Evolutionary conservation across 2,329 filamentous ascomycete species (phyloP).

Genomic region (Trichoderma sp.): DNA sequence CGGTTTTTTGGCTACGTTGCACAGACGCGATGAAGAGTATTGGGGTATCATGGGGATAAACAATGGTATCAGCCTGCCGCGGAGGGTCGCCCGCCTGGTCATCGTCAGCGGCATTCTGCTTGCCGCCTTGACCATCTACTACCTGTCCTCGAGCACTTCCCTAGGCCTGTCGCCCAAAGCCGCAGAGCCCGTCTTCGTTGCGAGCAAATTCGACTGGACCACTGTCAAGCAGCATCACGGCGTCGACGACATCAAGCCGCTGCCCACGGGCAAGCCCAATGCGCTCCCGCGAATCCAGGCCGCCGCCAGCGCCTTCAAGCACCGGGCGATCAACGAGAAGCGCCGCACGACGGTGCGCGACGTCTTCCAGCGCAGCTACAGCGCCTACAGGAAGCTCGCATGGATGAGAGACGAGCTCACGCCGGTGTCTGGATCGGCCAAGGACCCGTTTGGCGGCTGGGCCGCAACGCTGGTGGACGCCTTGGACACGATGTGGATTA

Average conservation of each 20-base stretch:
- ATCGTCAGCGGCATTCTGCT: slow-evolving; percentile 29
- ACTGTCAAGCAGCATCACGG: slow-evolving; percentile 34
- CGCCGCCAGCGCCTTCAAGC: slow-evolving; percentile 29
- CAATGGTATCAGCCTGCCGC: slow-evolving; percentile 31
- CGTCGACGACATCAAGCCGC: slow-evolving; percentile 36
- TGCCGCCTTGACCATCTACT: slow-evolving; percentile 30
- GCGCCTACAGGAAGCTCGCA: slow-evolving; percentile 54
- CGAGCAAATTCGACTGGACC: slow-evolving; percentile 39
- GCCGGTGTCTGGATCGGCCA: slow-evolving; percentile 49
- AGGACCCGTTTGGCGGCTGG: slow-evolving; percentile 56
- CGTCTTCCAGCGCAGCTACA: slow-evolving; percentile 49
- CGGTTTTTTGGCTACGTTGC: neutral
- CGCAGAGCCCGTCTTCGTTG: slow-evolving; percentile 28
- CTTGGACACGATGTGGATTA: slow-evolving; percentile 64
- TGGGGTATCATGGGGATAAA: slow-evolving; percentile 10
- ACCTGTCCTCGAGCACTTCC: neutral
- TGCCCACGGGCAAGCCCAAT: slow-evolving; percentile 34
- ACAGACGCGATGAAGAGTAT: slow-evolving; percentile 20
- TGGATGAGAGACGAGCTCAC: slow-evolving; percentile 57
- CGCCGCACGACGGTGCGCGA: slow-evolving; percentile 44
- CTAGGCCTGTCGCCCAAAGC: slow-evolving; percentile 8
- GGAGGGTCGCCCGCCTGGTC: slow-evolving; percentile 31
- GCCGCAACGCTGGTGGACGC: slow-evolving; percentile 62
- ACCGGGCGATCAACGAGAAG: slow-evolving; percentile 29
- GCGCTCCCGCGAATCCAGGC: slow-evolving; percentile 39